Evolutionary conservation across 1,284 basidiomycete species (phyloP).

Genomic region (Cerrena zonata): DNA sequence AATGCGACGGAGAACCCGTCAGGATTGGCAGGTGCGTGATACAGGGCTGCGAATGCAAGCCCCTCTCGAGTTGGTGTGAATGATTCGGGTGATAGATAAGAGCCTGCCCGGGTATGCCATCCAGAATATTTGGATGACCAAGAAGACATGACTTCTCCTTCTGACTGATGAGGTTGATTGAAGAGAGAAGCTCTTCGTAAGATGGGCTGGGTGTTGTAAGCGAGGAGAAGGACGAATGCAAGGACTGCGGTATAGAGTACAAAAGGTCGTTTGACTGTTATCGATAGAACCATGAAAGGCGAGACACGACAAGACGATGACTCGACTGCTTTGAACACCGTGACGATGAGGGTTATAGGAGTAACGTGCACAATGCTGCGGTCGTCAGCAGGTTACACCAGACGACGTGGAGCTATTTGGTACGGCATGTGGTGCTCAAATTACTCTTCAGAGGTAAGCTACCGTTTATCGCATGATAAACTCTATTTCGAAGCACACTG

Average conservation of each 20-base stretch:
- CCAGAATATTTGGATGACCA: constrained; percentile 12
- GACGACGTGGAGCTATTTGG: no score
- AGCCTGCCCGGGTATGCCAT: constrained; percentile 32
- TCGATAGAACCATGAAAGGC: background rate
- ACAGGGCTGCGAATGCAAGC: constrained; percentile 34
- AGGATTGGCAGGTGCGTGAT: constrained; percentile 34
- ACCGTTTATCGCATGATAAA: no score
- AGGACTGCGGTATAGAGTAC: background rate
- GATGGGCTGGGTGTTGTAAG: background rate
- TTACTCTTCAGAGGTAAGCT: no score
- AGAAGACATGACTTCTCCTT: no score
- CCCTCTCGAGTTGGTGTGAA: constrained; percentile 31
- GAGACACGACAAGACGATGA: no score
- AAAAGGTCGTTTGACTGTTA: background rate
- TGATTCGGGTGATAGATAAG: constrained; percentile 26
- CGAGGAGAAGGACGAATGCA: background rate
- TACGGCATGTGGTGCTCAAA: no score
- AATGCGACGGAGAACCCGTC: constrained; percentile 41
- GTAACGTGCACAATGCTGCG: no score
- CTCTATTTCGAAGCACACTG: no score
- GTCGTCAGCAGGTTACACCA: no score
- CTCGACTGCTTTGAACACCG: no score
- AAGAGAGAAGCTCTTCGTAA: background rate
- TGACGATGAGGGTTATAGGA: no score
- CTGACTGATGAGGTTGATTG: background rate